Evolutionary conservation across 768 basidiomycete species (phyloP).

Genomic region (Lactarius deliciosus): DNA sequence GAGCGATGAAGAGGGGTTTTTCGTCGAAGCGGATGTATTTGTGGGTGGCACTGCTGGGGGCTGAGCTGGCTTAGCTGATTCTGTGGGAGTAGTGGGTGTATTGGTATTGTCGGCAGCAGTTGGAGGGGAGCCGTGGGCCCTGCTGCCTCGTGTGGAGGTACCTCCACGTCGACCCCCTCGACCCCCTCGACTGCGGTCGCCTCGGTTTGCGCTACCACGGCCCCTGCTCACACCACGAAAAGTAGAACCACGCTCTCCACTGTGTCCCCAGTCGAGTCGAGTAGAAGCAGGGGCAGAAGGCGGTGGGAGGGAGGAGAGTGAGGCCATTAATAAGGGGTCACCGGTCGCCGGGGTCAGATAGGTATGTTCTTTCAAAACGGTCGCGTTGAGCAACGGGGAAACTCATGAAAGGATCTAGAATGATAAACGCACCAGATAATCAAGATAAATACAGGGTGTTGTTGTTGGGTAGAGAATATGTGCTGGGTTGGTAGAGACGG

Average conservation of each 20-base stretch:
- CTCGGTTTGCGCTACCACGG: slow-evolving; percentile 24
- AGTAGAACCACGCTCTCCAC: slow-evolving; percentile 49
- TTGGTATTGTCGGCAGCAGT: slow-evolving; percentile 26
- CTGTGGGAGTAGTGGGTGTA: neutral
- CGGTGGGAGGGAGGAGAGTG: slow-evolving; percentile 40
- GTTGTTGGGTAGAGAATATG: slow-evolving; percentile 6
- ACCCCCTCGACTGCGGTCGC: slow-evolving; percentile 32
- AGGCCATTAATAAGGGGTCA: slow-evolving; percentile 40
- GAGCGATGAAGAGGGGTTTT: slow-evolving; percentile 13
- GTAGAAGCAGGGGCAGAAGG: slow-evolving; percentile 37
- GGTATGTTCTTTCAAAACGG: slow-evolving; percentile 13
- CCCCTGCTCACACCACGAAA: slow-evolving; percentile 46
- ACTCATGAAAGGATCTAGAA: neutral
- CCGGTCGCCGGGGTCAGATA: slow-evolving; percentile 3
- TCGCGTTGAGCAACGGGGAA: neutral
- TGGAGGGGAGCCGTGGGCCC: slow-evolving; percentile 34
- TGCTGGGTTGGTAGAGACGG: slow-evolving; percentile 14
- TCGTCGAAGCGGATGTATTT: slow-evolving; percentile 9
- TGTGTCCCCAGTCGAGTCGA: slow-evolving; percentile 45
- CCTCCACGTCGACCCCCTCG: slow-evolving; percentile 38
- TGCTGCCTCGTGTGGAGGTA: slow-evolving; percentile 36
- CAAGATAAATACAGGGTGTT: neutral
- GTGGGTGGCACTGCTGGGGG: slow-evolving; percentile 8
- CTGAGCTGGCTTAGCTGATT: neutral
- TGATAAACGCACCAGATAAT: slow-evolving; percentile 7